phyloP scores from a whole-genome alignment of 192 early-diverging fungal species.

The Coemansia sp. region DNA sequence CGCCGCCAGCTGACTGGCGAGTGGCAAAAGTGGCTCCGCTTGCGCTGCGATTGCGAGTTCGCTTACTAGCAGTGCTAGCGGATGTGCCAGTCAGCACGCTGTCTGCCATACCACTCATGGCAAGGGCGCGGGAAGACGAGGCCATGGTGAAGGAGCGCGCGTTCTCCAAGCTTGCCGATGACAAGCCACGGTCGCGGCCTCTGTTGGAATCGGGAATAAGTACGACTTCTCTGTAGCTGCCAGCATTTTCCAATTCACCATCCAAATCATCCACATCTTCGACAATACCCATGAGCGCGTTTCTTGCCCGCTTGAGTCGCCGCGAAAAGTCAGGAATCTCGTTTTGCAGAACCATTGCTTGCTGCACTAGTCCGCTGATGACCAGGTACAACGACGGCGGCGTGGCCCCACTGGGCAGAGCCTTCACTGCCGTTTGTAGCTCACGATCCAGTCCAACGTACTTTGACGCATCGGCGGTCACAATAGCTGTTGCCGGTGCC shows the following conservation, averaged over 20 bases:
- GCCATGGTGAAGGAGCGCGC: conserved; percentile 14
- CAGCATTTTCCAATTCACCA: conserved; percentile 42
- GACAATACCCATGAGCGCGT: conserved; percentile 56
- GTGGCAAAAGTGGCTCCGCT: conserved; percentile 18
- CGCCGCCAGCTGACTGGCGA: conserved; percentile 2
- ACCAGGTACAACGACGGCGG: conserved; percentile 52
- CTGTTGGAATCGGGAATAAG: not conserved
- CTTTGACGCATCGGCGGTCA: conserved; percentile 36
- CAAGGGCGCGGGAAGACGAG: not conserved
- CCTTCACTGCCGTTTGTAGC: conserved; percentile 30
- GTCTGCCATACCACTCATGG: conserved; percentile 5
- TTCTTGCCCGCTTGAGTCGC: conserved; percentile 48
- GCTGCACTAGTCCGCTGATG: conserved; percentile 52
- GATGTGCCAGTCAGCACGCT: not conserved
- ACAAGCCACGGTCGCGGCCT: conserved; percentile 53
- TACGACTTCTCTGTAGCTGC: not conserved
- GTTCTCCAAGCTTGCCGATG: conserved; percentile 52
- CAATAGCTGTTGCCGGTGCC: conserved; percentile 50
- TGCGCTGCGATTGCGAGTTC: conserved; percentile 41
- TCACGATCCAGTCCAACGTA: conserved; percentile 45
- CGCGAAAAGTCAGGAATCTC: conserved; percentile 53
- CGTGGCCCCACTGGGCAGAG: conserved; percentile 42
- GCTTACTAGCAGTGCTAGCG: not conserved
- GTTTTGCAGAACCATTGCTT: conserved; percentile 44
- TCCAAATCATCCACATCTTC: conserved; percentile 52